Conservation (phyloP, 306 rosid species). For the Astragalus membranaceus region DNA sequence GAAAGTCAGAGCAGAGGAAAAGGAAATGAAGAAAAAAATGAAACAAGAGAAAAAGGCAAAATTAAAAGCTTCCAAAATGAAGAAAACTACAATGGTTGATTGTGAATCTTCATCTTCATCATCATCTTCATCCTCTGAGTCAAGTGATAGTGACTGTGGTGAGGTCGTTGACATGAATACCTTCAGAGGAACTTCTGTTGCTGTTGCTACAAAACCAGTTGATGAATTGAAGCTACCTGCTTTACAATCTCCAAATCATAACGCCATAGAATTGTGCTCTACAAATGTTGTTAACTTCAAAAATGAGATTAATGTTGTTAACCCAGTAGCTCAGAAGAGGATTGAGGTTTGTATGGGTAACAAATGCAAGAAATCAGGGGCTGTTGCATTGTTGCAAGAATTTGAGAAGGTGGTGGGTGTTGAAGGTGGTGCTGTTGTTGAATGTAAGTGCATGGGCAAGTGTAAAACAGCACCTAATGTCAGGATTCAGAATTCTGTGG, state of each 20-base stretch:
- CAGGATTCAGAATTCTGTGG: conserved; percentile 38
- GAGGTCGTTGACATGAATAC: conserved; percentile 37
- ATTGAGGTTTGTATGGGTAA: conserved; percentile 93
- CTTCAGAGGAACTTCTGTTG: conserved; percentile 25
- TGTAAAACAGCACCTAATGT: conserved; percentile 86
- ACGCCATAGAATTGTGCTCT: conserved; percentile 14
- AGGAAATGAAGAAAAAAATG: conserved; percentile 51
- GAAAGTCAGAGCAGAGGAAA: conserved; percentile 44
- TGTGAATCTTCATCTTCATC: conserved; percentile 44
- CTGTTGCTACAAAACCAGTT: conserved; percentile 20
- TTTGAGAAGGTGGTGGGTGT: conserved; percentile 55
- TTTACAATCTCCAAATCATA: neutral
- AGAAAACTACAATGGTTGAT: conserved; percentile 4
- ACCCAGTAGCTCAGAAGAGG: conserved; percentile 28
- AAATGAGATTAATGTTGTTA: neutral
- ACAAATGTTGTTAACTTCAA: conserved; percentile 12
- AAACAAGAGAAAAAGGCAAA: conserved; percentile 53
- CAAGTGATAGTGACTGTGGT: conserved; percentile 59
- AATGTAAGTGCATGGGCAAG: conserved; percentile 91
- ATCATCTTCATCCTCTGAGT: conserved; percentile 67
- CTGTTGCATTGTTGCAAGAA: conserved; percentile 52
- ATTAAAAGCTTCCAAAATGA: conserved; percentile 39
- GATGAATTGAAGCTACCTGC: neutral
- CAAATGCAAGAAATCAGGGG: conserved; percentile 71
- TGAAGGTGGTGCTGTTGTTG: conserved; percentile 60